A percentile compares a stretch with the other conserved stretches of the same genome.
Evolutionary conservation across 495 filamentous ascomycete genomes (phyloP).

Genomic region (Platismatia glauca): DNA sequence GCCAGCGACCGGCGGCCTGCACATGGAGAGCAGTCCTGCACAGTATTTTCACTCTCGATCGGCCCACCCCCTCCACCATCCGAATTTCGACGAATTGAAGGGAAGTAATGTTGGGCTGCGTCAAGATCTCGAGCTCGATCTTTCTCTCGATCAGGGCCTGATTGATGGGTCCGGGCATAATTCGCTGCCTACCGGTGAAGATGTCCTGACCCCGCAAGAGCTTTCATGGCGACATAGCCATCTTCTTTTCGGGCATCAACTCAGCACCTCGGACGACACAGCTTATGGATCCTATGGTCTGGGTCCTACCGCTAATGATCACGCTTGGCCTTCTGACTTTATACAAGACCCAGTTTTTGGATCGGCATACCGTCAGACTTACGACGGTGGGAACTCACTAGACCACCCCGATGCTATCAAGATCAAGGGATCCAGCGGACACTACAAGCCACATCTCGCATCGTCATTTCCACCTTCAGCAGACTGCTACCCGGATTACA

Average conservation of each 20-base stretch:
- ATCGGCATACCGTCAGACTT: background rate
- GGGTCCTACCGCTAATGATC: background rate
- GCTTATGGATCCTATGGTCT: background rate
- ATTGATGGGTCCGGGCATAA: background rate
- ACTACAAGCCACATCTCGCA: background rate
- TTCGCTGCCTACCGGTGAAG: background rate
- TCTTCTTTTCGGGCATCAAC: conserved; percentile 1
- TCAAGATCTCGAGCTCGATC: background rate
- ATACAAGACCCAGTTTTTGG: background rate
- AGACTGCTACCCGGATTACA: background rate
- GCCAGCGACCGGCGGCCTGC: background rate
- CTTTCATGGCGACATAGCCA: conserved; percentile 1
- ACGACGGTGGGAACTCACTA: background rate
- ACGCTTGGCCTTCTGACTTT: background rate
- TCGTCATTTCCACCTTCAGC: conserved; percentile 12
- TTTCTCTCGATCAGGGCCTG: background rate
- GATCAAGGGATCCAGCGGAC: background rate
- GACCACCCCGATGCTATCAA: conserved; percentile 8
- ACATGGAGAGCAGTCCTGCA: background rate
- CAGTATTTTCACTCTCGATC: background rate
- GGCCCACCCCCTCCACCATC: background rate
- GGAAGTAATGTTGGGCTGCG: background rate
- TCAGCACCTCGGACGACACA: background rate
- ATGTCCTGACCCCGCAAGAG: background rate
- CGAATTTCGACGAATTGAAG: background rate